Evolutionary conservation across 176 grass and related monocot genomes (phyloP), one percentile per base, ranked within the genome.

Genomic region (Triticum turgidum): DNA sequence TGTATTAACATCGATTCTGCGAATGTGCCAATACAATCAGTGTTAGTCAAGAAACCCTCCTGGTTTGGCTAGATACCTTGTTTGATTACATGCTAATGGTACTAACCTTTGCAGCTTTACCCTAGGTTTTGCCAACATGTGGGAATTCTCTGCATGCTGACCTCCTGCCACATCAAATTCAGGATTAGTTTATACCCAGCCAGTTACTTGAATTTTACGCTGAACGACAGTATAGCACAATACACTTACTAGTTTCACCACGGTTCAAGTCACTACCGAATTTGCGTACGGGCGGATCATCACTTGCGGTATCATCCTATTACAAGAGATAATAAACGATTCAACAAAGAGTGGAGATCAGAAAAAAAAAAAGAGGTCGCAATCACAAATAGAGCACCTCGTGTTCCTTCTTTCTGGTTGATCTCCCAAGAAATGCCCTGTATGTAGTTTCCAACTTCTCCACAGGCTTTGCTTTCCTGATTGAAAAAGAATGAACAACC

Each of bases 401-500:
- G 3, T 80, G 73, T 62, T 85, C 88, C 30, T 91, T 91, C 73
- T 80, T 96, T 83, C 86, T 89, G 33, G 85, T 85, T 64, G 87
- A 91, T 72, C 90, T 91, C 56, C 82, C 47, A 62, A 99, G 90
- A 86, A 99, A 99, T 64, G 85, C 34, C 73, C 89, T 93, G 78
- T 96, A 96, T 33, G 66, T 83, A 59, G 83, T 80, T 88, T 94
- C 85, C 84, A 99, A 93, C 79, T 91, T 94, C 85, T 99, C 92
- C 66, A 91, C 47, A 35, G 94, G 90, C 81, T 63, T 82, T 78
- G 94, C 88, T 72, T 96, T 96, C 59, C 97, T 99, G 77, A 52
- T 6, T 0, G 7, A 33, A 38, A 49, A 54, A 18, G 39, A 18
- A 18, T 32, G 76, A 52, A 15, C 5, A 18, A 21, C 41, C 18